phyloP scores from a whole-genome alignment of 2,329 filamentous ascomycete species.

The Conoideocrella luteorostrata region DNA sequence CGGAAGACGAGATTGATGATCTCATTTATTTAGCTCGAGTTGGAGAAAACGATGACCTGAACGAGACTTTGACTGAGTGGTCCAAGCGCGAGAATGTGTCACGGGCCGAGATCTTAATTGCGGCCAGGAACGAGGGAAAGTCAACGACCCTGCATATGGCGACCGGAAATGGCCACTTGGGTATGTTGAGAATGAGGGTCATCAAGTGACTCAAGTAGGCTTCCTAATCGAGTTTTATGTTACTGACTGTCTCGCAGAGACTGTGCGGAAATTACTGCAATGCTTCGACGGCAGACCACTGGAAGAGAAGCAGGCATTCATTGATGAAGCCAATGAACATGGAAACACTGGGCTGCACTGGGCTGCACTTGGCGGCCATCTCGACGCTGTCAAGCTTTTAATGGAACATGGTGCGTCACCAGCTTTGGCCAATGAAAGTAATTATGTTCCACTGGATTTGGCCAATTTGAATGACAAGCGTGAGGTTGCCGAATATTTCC shows the following conservation, averaged over 20 bases:
- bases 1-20: constrained; percentile 82
- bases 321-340: constrained; percentile 68
- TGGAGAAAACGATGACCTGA: constrained; percentile 67
- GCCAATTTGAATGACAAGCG: constrained; percentile 64
- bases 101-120: constrained; percentile 58
- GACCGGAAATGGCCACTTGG: constrained; percentile 78
- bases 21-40: constrained; percentile 79
- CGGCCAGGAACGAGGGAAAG: constrained; percentile 66
- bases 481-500: constrained; percentile 56
- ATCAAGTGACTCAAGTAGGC: no score
- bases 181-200: constrained; percentile 44
- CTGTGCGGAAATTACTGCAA: constrained; percentile 37
- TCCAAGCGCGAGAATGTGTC: constrained; percentile 54
- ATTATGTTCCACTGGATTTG: constrained; percentile 72
- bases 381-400: constrained; percentile 71
- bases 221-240: no score
- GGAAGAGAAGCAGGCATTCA: constrained; percentile 42
- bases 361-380: constrained; percentile 84
- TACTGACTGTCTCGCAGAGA: constrained; percentile 26
- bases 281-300: constrained; percentile 34
- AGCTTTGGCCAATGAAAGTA: constrained; percentile 71
- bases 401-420: constrained; percentile 72
- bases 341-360: constrained; percentile 93
- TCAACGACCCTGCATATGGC: constrained; percentile 89
- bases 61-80: constrained; percentile 50